Conservation (phyloP, 2,329 filamentous ascomycete genomes). For the Neopestalotiopsis clavispora region DNA sequence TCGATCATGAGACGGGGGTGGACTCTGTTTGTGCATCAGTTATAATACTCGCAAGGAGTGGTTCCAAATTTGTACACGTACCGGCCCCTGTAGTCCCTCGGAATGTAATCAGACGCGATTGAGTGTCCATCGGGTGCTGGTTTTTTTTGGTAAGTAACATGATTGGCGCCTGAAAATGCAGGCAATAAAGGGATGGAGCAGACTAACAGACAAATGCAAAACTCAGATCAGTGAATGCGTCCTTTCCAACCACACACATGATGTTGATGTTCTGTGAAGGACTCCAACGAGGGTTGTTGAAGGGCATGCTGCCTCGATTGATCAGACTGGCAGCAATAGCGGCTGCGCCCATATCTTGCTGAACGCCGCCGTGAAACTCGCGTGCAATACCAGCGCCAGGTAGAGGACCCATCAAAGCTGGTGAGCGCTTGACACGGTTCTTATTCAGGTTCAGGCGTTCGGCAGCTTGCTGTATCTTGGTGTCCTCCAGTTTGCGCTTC, state of each 20-base stretch:
- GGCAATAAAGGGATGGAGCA: neutral
- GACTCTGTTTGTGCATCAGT: conserved; percentile 21
- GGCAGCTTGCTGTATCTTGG: conserved; percentile 35
- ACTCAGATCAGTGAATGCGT: conserved; percentile 44
- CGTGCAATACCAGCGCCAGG: conserved; percentile 39
- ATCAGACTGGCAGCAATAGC: conserved; percentile 45
- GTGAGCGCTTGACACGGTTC: conserved; percentile 44
- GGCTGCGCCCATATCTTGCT: conserved; percentile 37
- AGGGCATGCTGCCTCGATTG: conserved; percentile 44
- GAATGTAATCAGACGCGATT: conserved; percentile 47
- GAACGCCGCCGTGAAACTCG: conserved; percentile 37
- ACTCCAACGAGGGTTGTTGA: conserved; percentile 30
- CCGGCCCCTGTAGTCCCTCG: conserved; percentile 47
- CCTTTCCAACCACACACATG: conserved; percentile 45
- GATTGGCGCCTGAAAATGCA: conserved; percentile 19
- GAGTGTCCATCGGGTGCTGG: conserved; percentile 40
- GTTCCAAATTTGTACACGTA: conserved; percentile 29
- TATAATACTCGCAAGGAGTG: neutral
- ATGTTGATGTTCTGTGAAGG: conserved; percentile 41
- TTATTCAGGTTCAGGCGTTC: conserved; percentile 37
- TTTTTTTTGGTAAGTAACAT: neutral
- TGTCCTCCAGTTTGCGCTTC: conserved; percentile 54
- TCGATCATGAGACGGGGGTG: conserved; percentile 26
- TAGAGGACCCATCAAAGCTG: conserved; percentile 33
- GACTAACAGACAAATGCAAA: conserved; percentile 51